Base-by-base conservation (phyloP, 1,139 yeast genomes). In the Martiniozyma asiatica region DNA sequence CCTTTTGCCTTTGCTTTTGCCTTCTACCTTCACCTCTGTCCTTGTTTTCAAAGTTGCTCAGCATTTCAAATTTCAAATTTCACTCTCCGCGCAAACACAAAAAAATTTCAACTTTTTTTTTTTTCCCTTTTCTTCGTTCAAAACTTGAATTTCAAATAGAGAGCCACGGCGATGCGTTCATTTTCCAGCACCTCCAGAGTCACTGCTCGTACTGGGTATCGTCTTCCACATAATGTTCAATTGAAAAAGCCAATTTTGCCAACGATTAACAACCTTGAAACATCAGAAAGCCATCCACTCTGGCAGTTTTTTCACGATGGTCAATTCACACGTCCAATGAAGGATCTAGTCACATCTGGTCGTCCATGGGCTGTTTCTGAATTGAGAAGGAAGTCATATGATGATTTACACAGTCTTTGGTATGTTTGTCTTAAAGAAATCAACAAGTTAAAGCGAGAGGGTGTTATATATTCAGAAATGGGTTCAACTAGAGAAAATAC, bases 341-440 rank as follows among this genome's bases (percentile, higher is more conserved):
- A 63, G 4, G 87, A 79, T 14, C 48, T 84, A 24, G 63, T 63
- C 31, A 65, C 66, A 35, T 54, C 61, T 19, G 82, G 93, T 10
- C 68, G 95, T 42, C 62, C 92, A 8, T 92, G 98, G 99, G 60
- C 77, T 7, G 67, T 84, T 36, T 77, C 85, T 9, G 97, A 89
- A 51, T 68, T 89, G 42, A 75, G 99, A 55, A 68, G 92, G 39
- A 92, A 89, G 54, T 73, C 85, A 11, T 92, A 85, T 48, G 93
- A 85, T 25, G 98, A 89, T 53, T 61, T 89, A 46, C 98, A 92
- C 55, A 69, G 73, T 28, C 64, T 89, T 45, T 89, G 98, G 97
- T 87, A 84, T 53, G 64, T 78, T 29, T 73, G 87, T 42, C 59
- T 89, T 41, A 80, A 74, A 50, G 95, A 89, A 53, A 64, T 94